phyloP scores from a whole-genome alignment of 1,139 yeast species.

The Blastobotrys serpentis region DNA sequence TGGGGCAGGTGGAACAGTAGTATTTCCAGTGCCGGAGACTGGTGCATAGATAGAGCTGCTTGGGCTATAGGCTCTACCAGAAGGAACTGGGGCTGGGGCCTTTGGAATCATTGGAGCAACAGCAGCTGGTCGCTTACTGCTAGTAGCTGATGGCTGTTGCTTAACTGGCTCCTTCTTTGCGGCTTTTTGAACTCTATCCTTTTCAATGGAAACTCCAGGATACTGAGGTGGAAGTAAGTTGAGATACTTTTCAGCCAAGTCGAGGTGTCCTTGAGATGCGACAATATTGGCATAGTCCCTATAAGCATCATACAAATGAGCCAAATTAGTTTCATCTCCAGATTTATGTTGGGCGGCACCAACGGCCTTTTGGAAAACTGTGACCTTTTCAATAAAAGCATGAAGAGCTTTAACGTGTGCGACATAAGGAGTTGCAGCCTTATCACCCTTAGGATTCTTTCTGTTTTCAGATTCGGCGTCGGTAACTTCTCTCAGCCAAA shows the following conservation, averaged over 20 bases:
- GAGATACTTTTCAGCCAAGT: constrained; percentile 71
- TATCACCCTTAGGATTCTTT: constrained; percentile 38
- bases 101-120: constrained; percentile 16
- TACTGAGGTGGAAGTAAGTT: constrained; percentile 66
- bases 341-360: constrained; percentile 39
- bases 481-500: constrained; percentile 82
- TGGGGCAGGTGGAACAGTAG: constrained; percentile 15
- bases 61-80: constrained; percentile 5
- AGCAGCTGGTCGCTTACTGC: constrained; percentile 11
- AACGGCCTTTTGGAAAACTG: constrained; percentile 59
- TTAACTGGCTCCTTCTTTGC: constrained; percentile 25
- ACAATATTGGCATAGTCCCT: constrained; percentile 79
- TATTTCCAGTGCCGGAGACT: constrained; percentile 12
- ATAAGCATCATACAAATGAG: constrained; percentile 55
- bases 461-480: constrained; percentile 49
- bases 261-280: constrained; percentile 81
- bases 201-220: constrained; percentile 61
- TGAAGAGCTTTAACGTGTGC: constrained; percentile 83
- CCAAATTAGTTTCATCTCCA: constrained; percentile 41
- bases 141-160: constrained; percentile 7
- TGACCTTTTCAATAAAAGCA: constrained; percentile 78
- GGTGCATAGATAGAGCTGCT: constrained; percentile 18
- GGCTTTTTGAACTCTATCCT: constrained; percentile 75
- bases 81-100: constrained; percentile 9
- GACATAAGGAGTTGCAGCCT: constrained; percentile 62